Base-by-base conservation (phyloP, 2,329 filamentous ascomycete genomes). In the Byssoonygena ceratinophila region DNA sequence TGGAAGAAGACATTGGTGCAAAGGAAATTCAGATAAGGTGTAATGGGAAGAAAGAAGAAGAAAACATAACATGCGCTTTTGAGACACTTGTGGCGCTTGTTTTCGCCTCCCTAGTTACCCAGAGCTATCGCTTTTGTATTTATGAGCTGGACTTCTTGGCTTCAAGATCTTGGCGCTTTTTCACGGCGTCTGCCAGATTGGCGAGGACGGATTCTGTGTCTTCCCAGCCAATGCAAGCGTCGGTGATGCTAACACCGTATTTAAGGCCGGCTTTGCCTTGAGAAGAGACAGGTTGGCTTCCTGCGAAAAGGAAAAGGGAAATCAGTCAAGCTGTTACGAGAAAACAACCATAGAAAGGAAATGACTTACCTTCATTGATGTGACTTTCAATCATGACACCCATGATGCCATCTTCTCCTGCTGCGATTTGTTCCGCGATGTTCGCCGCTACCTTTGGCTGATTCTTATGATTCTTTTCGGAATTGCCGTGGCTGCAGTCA, bases 361-460 rank as follows among this genome's bases (percentile, higher is more conserved):
- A 34, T 48, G 31, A 66, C 76, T 63, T 68, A 85, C 86, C 90
- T 74, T 96, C 91, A 63, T 91, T 85, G 72, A 97, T 94, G 70
- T 97, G 87, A 70, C 87, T 94, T 76, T 98, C 92, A 64, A 98
- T 94, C 92, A 98, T 98, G 55, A 97, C 87, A 63, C 92, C 92
- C 81, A 96, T 91, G 64, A 98, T 92, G 46, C 76, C 84, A 2
- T 79, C 78, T 74, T 97, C 91, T 32, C 92, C 92, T 54, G 78
- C 80, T 51, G 83, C 77, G 55, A 98, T 86, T 73, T 98, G 92
- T 64, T 86, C 82, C 1, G 87, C 89, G 53, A 98, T 69, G 9
- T 76, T 79, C 47, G 81, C 82, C 2, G 89, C 90, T 18, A 98
- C 92, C 77, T 91, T 89, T 59, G 90, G 90, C 73, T 98, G 92